phyloP scores from a whole-genome alignment of 257 asterid species.

The Gardenia jasminoides region DNA sequence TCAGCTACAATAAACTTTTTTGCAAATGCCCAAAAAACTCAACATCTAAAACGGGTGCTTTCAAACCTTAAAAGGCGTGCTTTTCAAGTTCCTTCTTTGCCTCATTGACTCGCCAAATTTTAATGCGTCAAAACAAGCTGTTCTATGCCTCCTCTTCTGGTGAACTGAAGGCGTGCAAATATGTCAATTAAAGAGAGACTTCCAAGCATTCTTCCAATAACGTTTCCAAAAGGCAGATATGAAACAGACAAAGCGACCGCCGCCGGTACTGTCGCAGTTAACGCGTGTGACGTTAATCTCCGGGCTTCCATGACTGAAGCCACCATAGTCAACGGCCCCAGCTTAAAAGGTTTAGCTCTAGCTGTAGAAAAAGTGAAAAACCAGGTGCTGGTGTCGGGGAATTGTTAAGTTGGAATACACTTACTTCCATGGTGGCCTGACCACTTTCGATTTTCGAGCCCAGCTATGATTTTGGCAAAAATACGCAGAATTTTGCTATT shows the following conservation, averaged over 20 bases:
- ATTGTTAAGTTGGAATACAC: constrained; percentile 68
- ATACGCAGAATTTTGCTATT: constrained; percentile 78
- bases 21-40: too few relatives aligned
- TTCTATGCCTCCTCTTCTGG: too few relatives aligned
- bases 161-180: too few relatives aligned
- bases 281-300: constrained; percentile 86
- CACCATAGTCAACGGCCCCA: constrained; percentile 79
- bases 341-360: constrained; percentile 69
- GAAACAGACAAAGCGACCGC: constrained; percentile 73
- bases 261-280: constrained; percentile 64
- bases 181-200: too few relatives aligned
- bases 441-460: constrained; percentile 85
- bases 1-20: too few relatives aligned
- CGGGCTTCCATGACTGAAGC: constrained; percentile 89
- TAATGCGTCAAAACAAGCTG: too few relatives aligned
- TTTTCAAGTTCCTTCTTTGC: too few relatives aligned
- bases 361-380: constrained; percentile 88
- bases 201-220: too few relatives aligned
- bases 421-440: constrained; percentile 66
- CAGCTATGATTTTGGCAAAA: constrained; percentile 68
- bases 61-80: not conserved
- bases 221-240: constrained; percentile 28
- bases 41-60: too few relatives aligned
- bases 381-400: constrained; percentile 85
- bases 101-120: too few relatives aligned